Evolutionary conservation across 2,329 filamentous ascomycete species (phyloP), one percentile per base, ranked within the genome.

Genomic region (Botrytis pseudocinerea): DNA sequence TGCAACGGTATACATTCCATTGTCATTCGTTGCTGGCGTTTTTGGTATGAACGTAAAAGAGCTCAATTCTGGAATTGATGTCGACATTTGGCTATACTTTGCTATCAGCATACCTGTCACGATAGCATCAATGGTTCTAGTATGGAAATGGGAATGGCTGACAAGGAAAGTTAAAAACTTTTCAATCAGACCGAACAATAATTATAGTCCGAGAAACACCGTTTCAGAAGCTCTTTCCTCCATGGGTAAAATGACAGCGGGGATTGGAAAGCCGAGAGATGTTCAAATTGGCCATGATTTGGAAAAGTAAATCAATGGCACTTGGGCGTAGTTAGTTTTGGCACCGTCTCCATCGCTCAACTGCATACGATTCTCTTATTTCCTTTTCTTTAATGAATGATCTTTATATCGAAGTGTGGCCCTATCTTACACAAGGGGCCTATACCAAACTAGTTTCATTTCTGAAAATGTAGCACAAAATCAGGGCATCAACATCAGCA

Each of bases 21-120:
- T 59, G 6, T 69, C 48, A 42, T 69, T 69, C 25, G 35, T 69
- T 59, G 65, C 48, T 16, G 65, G 46, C 6, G 48, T 42, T 25
- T 69, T 69, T 32, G 65, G 48, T 22, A 57, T 69, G 48, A 69
- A 69, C 4, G 16, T 69, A 20, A 10, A 25, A 14, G 28, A 69
- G 25, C 35, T 69, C 14, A 32, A 28, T 38, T 16, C 12, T 38
- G 65, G 35, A 12, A 20, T 69, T 54, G 48, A 59, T 10, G 25
- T 69, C 10, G 48, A 59, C 20, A 54, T 59, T 18, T 42, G 48
- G 35, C 2, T 69, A 22, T 59, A 42, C 40, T 59, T 59, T 46
- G 65, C 18, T 2, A 40, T 69, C 7, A 38, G 20, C 9, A 22
- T 69, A 59, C 51, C 38, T 22, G 35, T 59, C 1, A 69, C 51